Base-by-base conservation (phyloP, 2,329 filamentous ascomycete genomes). In the Coleophoma cylindrospora region DNA sequence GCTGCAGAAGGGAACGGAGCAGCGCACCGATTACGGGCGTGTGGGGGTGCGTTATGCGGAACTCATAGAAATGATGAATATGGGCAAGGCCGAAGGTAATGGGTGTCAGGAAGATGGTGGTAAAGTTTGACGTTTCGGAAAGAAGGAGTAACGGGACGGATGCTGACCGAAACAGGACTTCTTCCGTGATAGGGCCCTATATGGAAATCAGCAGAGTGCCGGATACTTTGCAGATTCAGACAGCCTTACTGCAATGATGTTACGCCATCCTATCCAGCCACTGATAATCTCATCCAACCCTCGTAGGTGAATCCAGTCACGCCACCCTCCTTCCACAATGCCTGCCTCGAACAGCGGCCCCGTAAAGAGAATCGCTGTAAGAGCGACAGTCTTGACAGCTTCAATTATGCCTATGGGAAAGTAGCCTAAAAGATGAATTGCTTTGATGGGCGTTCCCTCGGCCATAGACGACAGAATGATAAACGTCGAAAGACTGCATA, bases 21-120 rank as follows among this genome's bases (percentile, higher is more conserved):
- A 94, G 62, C 7, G 86, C 83, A 2, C 80, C 75, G 1, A 76
- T 57, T 12, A 84, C 63, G 1, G 88, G 80, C 2, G 86, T 83
- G 54, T 81, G 75, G 9, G 89, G 89, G 60, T 95, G 83, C 1
- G 87, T 89, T 50, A 95, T 75, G 50, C 87, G 80, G 69, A 95
- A 96, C 70, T 97, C 94, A 72, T 96, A 95, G 67, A 95, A 90
- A 70, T 99, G 94, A 70, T 99, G 92, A 44, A 95, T 70, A 70
- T 99, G 94, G 8, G 94, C 91, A 41, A 96, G 83, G 47, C 92
- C 92, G 65, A 97, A 97, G 66, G 96, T 86, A 11, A 96, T 73
- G 7, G 92, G 92, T 1, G 89, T 89, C 11, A 89, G 72, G 70
- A 95, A 90, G 62, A 95, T 80, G 56, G 89, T 90, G 38, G 73